Evolutionary conservation across 345 rosid genomes (phyloP).

Genomic region (Camelina sativa): DNA sequence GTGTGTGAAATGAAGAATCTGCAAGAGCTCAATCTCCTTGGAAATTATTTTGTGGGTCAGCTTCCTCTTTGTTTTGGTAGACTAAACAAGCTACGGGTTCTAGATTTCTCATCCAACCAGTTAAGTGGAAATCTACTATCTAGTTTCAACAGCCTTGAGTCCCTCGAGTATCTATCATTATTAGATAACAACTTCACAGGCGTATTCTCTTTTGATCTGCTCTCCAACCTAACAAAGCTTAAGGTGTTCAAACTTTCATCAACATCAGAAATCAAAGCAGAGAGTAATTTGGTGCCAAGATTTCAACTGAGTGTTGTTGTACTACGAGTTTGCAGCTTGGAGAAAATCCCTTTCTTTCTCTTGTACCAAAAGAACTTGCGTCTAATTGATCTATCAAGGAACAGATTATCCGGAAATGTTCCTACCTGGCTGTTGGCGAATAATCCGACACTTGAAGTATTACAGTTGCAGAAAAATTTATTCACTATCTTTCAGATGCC

Average conservation of each 20-base stretch:
- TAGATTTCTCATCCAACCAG: conserved; percentile 19
- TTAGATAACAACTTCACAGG: conserved; percentile 2
- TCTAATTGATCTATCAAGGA: conserved; percentile 4
- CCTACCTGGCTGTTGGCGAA: conserved; percentile 30
- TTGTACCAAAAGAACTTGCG: conserved; percentile 12
- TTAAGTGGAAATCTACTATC: conserved; percentile 12
- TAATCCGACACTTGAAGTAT: conserved; percentile 1
- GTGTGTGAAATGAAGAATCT: conserved; percentile 17
- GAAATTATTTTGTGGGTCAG: background rate
- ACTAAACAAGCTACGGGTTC: background rate
- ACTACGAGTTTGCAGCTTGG: background rate
- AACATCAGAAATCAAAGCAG: conserved; percentile 1
- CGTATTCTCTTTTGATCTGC: background rate
- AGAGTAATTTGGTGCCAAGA: conserved; percentile 18
- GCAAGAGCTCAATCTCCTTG: background rate
- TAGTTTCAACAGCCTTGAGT: conserved; percentile 1
- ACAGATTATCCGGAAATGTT: conserved; percentile 13
- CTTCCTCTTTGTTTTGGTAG: conserved; percentile 9
- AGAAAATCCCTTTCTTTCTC: conserved; percentile 18
- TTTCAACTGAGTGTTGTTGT: conserved; percentile 20
- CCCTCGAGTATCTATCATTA: conserved; percentile 14
- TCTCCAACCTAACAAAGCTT: conserved; percentile 24
- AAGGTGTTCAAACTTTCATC: conserved; percentile 21
- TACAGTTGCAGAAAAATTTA: background rate
- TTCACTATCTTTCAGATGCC: conserved; percentile 6